Base-by-base conservation (phyloP, 495 filamentous ascomycete species). In the Neurospora terricola region DNA sequence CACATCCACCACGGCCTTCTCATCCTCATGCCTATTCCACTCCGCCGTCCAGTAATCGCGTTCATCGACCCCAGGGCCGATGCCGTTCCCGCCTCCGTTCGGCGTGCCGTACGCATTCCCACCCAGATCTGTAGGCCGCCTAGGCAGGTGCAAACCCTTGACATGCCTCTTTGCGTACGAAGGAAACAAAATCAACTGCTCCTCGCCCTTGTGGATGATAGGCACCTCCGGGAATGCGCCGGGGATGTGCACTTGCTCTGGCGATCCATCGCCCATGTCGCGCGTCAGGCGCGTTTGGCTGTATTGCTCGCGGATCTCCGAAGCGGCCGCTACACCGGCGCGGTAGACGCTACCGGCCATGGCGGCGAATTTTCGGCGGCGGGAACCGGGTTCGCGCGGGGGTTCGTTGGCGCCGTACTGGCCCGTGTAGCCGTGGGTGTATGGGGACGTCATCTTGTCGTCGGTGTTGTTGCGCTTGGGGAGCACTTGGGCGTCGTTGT, bases 181-280 rank as follows among this genome's bases (percentile, higher is more conserved):
- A 9, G 96, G 96, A 78, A 98, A 99, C 16, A 98, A 77, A 12
- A 98, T 87, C 89, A 99, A 92, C 83, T 98, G 93, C 82, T 97
- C 95, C 75, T 92, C 89, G 27, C 92, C 94, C 45, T 88, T 91
- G 9, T 89, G 86, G 27, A 91, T 89, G 70, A 97, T 91, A 14
- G 91, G 88, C 21, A 93, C 91, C 75, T 96, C 90, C 1, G 93
- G 93, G 76, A 94, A 97, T 5, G 91, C 86, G 2, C 90, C 92
- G 0, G 92, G 91, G n/a, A 91, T 91, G 37, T 87, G 86, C 21
- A 82, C 78, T 69, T 86, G 81, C 45, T 88, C 85, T 59, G 90
- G 86, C 54, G 54, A 62, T 1, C 54, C 27, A 34, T 62, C 54
- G 12, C 54, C 27, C 23, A 62, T 62, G 39, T 90, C 85, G 6